phyloP scores from a whole-genome alignment of 306 rosid species.

The Lagenaria siceraria region DNA sequence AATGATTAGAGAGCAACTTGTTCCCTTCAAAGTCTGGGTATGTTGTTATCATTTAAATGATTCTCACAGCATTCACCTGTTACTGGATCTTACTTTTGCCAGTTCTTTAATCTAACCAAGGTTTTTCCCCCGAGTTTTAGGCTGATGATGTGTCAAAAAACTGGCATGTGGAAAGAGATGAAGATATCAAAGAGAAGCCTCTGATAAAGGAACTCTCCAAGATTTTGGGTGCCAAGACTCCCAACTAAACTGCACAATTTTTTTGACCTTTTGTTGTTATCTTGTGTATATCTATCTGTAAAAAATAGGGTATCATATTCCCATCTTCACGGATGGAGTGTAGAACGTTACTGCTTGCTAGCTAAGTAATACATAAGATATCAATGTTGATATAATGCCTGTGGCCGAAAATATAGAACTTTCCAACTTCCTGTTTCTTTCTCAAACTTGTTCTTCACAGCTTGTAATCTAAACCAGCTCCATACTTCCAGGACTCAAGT shows the following conservation, averaged over 20 bases:
- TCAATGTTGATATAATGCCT: background rate
- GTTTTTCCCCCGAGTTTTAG: conserved; percentile 29
- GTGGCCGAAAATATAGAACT: background rate
- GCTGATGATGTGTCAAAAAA: conserved; percentile 52
- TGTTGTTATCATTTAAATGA: conserved; percentile 9
- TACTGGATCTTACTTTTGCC: conserved; percentile 7
- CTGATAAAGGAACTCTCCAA: conserved; percentile 51
- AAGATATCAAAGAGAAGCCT: conserved; percentile 55
- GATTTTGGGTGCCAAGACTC: conserved; percentile 36
- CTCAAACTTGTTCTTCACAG: conserved; percentile 18
- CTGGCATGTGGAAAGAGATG: conserved; percentile 53
- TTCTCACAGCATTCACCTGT: background rate
- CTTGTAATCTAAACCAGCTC: conserved; percentile 90
- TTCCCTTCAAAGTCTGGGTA: conserved; percentile 67
- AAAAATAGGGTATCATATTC: background rate
- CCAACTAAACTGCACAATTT: conserved; percentile 19
- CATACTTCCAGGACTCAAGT: conserved; percentile 93
- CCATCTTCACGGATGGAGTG: background rate
- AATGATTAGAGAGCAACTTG: conserved; percentile 35
- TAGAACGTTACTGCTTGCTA: background rate
- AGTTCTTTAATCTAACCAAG: background rate
- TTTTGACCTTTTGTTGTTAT: background rate
- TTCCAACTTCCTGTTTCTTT: background rate
- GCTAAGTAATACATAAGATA: background rate
- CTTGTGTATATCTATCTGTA: background rate